phyloP scores from a whole-genome alignment of 1,284 basidiomycete genomes.

The Phlebopus sp. region DNA sequence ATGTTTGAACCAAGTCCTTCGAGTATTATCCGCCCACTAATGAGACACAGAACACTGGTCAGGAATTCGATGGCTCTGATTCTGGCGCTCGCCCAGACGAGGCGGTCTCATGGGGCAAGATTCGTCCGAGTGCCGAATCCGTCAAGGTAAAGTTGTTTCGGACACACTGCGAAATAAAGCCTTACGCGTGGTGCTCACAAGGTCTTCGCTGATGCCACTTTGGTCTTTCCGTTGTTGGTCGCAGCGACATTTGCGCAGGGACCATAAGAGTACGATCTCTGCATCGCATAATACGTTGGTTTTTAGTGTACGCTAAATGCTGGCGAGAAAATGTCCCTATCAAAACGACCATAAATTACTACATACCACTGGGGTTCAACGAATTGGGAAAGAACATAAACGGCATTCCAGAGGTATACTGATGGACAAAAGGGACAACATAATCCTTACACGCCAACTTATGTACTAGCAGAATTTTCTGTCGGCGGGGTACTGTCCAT shows the following conservation, averaged over 20 bases:
- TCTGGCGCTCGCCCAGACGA: slow-evolving; percentile 97
- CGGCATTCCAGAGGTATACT: not conserved
- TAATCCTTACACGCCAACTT: slow-evolving; percentile 11
- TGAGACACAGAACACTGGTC: slow-evolving; percentile 81
- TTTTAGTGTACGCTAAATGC: not conserved
- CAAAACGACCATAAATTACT: slow-evolving; percentile 11
- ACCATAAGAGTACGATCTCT: not conserved
- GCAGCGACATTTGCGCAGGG: slow-evolving; percentile 81
- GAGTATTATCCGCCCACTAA: slow-evolving; percentile 1
- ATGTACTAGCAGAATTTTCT: slow-evolving; percentile 18
- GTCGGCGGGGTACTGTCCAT: slow-evolving; percentile 16
- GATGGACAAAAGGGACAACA: not conserved
- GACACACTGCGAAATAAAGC: not conserved
- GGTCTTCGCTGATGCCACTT: slow-evolving; percentile 80
- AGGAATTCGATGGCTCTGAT: slow-evolving; percentile 99
- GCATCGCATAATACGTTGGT: not conserved
- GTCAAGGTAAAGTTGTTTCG: slow-evolving; percentile 68
- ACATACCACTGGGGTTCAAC: slow-evolving; percentile 4
- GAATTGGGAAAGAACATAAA: slow-evolving; percentile 3
- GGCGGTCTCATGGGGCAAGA: slow-evolving; percentile 99
- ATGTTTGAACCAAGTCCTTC: slow-evolving; percentile 23
- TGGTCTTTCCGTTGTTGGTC: slow-evolving; percentile 88
- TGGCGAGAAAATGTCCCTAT: not conserved
- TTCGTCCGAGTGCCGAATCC: slow-evolving; percentile 84
- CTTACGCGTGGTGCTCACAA: slow-evolving; percentile 16